A percentile compares a stretch with the other conserved stretches of the same genome.
Evolutionary conservation across 148 eudicot genomes (phyloP).

Genomic region (Limonium bicolor): DNA sequence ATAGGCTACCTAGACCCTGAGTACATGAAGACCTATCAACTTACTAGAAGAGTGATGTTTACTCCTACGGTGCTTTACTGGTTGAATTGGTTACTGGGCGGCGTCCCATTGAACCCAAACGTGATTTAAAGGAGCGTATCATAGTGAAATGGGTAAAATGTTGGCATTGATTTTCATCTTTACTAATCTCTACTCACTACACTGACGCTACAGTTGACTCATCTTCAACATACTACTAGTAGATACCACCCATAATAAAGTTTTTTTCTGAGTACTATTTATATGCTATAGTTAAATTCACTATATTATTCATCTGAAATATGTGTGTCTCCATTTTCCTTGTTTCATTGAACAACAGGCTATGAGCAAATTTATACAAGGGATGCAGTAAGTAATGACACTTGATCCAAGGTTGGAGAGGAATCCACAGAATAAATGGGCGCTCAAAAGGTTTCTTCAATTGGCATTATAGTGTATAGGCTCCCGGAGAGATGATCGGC

Average conservation of each 20-base stretch:
- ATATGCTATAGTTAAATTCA: too few relatives aligned
- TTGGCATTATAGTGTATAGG: slow-evolving; percentile 33
- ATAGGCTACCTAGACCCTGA: slow-evolving; percentile 95
- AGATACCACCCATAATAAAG: too few relatives aligned
- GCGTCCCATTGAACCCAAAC: slow-evolving; percentile 73
- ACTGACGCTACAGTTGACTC: background rate
- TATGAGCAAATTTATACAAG: slow-evolving; percentile 28
- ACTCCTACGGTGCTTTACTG: slow-evolving; percentile 84
- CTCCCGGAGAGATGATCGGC: slow-evolving; percentile 22
- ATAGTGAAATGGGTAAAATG: slow-evolving; percentile 62
- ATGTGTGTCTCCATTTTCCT: too few relatives aligned
- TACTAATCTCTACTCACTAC: background rate
- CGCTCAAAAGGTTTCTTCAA: slow-evolving; percentile 29
- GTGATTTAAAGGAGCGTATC: slow-evolving; percentile 39
- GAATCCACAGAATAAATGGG: too few relatives aligned
- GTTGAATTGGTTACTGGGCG: slow-evolving; percentile 81
- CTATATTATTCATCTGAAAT: slow-evolving; percentile 13
- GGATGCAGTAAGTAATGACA: slow-evolving; percentile 20
- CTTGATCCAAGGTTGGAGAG: slow-evolving; percentile 38
- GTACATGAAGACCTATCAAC: slow-evolving; percentile 67
- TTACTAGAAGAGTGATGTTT: slow-evolving; percentile 87
- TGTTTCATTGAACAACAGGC: slow-evolving; percentile 53
- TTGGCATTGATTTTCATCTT: too few relatives aligned
- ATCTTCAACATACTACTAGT: too few relatives aligned
- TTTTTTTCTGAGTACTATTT: too few relatives aligned